These are phyloP conservation scores for Castanospermum australe DNA, from an alignment of 306 rosid species.

Conservation along the genomic window DNA sequence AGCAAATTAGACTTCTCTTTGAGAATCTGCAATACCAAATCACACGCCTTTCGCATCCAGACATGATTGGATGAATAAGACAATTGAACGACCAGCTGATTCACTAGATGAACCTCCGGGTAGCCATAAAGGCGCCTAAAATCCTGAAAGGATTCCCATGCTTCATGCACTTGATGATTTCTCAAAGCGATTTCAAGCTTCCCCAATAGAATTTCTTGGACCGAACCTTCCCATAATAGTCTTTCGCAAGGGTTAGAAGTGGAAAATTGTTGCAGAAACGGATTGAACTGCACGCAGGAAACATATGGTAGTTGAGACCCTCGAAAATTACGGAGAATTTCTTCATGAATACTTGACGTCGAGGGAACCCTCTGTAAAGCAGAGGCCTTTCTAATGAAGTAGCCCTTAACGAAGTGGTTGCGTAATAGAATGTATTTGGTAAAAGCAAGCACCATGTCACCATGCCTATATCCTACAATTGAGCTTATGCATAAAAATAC, in stretches of 20 bases:
- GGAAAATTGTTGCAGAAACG: conserved; percentile 27
- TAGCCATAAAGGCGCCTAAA: conserved; percentile 72
- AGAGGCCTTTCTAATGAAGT: conserved; percentile 27
- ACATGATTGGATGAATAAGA: conserved; percentile 55
- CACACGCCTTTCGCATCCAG: conserved; percentile 60
- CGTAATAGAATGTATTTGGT: conserved; percentile 19
- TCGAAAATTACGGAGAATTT: background rate
- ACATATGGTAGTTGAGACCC: conserved; percentile 8
- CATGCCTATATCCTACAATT: conserved; percentile 25
- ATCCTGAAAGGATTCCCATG: conserved; percentile 68
- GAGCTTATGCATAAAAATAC: background rate
- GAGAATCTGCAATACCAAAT: conserved; percentile 53
- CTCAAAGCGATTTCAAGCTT: conserved; percentile 62
- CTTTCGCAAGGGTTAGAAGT: conserved; percentile 34
- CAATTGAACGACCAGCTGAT: conserved; percentile 54
- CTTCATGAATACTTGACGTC: background rate
- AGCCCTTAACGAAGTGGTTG: conserved; percentile 4
- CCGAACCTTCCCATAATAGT: conserved; percentile 81
- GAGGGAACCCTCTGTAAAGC: conserved; percentile 19
- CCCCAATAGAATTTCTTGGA: conserved; percentile 43
- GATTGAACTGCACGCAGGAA: conserved; percentile 10
- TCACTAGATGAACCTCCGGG: conserved; percentile 53
- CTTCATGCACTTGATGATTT: conserved; percentile 54
- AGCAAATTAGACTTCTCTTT: conserved; percentile 53
- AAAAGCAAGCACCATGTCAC: conserved; percentile 33